These are phyloP conservation scores for Lolium rigidum DNA, from an alignment of 176 grass and related monocot genomes.

Conservation along the genomic window DNA sequence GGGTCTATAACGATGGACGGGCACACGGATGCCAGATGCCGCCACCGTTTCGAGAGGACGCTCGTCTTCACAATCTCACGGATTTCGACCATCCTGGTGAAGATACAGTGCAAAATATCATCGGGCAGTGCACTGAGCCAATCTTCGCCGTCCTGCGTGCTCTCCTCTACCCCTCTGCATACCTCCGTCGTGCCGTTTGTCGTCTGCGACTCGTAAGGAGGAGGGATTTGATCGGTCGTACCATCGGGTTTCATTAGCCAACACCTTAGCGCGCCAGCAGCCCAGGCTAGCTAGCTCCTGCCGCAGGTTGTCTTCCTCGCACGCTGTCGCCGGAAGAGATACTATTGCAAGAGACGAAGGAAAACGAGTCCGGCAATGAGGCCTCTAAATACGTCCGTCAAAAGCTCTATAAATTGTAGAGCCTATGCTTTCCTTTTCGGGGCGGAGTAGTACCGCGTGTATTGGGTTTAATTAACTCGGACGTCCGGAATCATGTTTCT, in stretches of 20 bases:
- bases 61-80: neutral
- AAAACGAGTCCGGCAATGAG: too few species aligned
- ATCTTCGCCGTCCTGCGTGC: neutral
- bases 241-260: neutral
- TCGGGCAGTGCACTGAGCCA: neutral
- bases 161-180: neutral
- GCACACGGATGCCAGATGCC: neutral
- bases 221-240: neutral
- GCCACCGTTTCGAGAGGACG: neutral
- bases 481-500: too few species aligned
- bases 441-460: too few species aligned
- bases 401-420: too few species aligned
- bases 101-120: neutral
- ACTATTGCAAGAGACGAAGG: too few species aligned
- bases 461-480: too few species aligned
- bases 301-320: too few species aligned
- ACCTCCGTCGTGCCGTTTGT: neutral
- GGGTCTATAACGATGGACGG: neutral
- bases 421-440: too few species aligned
- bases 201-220: too few species aligned
- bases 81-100: neutral
- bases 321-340: too few species aligned
- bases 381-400: too few species aligned
- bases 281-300: neutral
- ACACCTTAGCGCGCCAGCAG: neutral